Base-by-base conservation (phyloP, 106 monocot genomes). In the Agapanthus africanus region DNA sequence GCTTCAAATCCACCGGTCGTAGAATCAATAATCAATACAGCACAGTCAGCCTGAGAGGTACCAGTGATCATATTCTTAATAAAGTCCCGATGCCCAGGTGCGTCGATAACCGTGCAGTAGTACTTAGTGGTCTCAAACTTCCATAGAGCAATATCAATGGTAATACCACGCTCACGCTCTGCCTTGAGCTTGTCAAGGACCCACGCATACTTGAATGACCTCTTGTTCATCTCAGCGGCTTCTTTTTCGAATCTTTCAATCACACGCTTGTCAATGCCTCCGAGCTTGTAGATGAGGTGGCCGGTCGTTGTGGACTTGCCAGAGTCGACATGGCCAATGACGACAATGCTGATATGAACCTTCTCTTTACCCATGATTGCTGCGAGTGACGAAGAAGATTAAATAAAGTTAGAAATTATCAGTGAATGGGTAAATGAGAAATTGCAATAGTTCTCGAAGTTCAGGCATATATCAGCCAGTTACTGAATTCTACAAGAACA, bases 221-320 rank as follows among this genome's bases (percentile, higher is more conserved):
- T 72, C 27, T 72, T 72, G 72, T 72, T 72, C 71, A 79, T 79
- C 51, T 79, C 79, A 54, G 79, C 73, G 22, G 79, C 79, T 72
- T 78, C 78, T 56, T 78, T 78, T 66, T 78, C 78, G 37, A 78
- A 78, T 65, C 78, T 72, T 65, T 74, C 79, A 35, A 79, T 74
- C 16, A 79, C 79, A 74, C 79, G 73, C 79, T 79, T 79, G 69
- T 79, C 79, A 35, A 79, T 79, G 6, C 79, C 79, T 19, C 79
- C 79, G 52, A 79, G 73, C 73, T 79, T 79, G 63, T 79, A 79
- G 40, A 79, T 79, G 33, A 79, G 69, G 60, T 79, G 79, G 2
- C 79, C 79, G 8, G 79, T 79, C 18, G 79, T 79, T 9, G 74
- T 79, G 0, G 79, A 79, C 25, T 79, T 79, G 7, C 79, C 74